A percentile compares a stretch with the other conserved stretches of the same genome.
These are phyloP conservation scores for Boletellus emodensis DNA, from an alignment of 768 basidiomycete species.

Conservation along the genomic window DNA sequence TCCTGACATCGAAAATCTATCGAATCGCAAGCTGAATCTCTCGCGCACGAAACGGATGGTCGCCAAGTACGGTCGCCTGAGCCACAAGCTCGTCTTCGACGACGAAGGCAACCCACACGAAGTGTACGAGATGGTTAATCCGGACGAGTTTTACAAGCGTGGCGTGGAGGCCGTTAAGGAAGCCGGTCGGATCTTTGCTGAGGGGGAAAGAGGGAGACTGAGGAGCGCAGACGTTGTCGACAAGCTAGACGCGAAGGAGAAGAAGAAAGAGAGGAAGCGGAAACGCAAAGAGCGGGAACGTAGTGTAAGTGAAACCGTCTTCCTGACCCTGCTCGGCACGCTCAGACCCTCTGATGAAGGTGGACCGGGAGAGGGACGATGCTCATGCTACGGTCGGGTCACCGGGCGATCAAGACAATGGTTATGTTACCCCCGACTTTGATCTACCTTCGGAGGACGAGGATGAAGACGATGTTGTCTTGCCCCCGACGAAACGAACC, in stretches of 20 bases:
- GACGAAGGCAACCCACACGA: slow-evolving; percentile 80
- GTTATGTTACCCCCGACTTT: slow-evolving; percentile 71
- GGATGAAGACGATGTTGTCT: slow-evolving; percentile 29
- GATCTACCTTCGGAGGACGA: slow-evolving; percentile 43
- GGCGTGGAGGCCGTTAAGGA: slow-evolving; percentile 61
- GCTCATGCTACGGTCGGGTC: slow-evolving; percentile 29
- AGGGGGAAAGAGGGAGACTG: slow-evolving; percentile 71
- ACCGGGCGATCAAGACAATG: slow-evolving; percentile 53
- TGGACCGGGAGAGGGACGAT: slow-evolving; percentile 30
- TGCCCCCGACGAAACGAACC: slow-evolving; percentile 31
- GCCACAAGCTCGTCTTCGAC: slow-evolving; percentile 84
- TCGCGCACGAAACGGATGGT: slow-evolving; percentile 71
- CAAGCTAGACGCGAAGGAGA: slow-evolving; percentile 79
- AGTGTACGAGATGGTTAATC: slow-evolving; percentile 77
- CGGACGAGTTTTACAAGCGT: slow-evolving; percentile 67
- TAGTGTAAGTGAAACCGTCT: slow-evolving; percentile 19
- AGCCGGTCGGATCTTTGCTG: slow-evolving; percentile 66
- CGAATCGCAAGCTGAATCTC: slow-evolving; percentile 82
- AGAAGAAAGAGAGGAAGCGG: slow-evolving; percentile 87
- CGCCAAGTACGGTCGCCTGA: slow-evolving; percentile 52
- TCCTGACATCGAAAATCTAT: slow-evolving; percentile 50
- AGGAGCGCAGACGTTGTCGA: slow-evolving; percentile 66
- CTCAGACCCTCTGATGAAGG: slow-evolving; percentile 2
- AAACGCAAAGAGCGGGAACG: slow-evolving; percentile 81
- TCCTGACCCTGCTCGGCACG: not conserved